Evolutionary conservation across 345 rosid genomes (phyloP).

Genomic region (Eucalyptus lansdowneana): DNA sequence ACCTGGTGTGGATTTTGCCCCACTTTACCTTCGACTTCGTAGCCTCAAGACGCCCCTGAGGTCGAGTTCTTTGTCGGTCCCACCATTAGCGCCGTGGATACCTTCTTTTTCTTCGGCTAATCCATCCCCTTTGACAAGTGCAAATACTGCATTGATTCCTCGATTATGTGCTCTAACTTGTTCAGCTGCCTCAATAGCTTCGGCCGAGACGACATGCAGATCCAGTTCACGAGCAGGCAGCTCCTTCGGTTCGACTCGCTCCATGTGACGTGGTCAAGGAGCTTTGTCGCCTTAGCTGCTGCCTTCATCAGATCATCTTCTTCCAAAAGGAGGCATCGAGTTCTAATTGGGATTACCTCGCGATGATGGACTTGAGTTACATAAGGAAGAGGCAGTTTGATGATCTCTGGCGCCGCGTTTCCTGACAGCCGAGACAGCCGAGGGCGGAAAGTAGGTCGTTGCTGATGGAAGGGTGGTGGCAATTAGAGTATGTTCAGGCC

Average conservation of each 20-base stretch:
- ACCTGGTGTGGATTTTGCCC: no score
- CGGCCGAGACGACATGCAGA: no score
- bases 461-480: not conserved
- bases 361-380: no score
- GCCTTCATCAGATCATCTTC: not conserved
- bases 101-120: not conserved
- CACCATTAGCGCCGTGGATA: not conserved
- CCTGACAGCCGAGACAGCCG: not conserved
- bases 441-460: not conserved
- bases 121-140: not conserved
- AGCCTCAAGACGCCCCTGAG: no score
- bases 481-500: not conserved
- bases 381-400: not conserved
- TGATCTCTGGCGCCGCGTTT: constrained; percentile 3
- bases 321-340: not conserved
- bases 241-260: not conserved
- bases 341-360: constrained; percentile 2
- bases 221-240: not conserved
- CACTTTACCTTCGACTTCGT: no score
- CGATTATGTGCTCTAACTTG: not conserved
- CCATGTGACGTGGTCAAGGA: not conserved
- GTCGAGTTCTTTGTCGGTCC: not conserved
- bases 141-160: not conserved
- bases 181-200: not conserved
- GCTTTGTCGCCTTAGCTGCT: not conserved